A percentile compares a stretch with the other conserved stretches of the same genome.
Conservation (phyloP, 495 filamentous ascomycete species). For the Echria macrotheca region DNA sequence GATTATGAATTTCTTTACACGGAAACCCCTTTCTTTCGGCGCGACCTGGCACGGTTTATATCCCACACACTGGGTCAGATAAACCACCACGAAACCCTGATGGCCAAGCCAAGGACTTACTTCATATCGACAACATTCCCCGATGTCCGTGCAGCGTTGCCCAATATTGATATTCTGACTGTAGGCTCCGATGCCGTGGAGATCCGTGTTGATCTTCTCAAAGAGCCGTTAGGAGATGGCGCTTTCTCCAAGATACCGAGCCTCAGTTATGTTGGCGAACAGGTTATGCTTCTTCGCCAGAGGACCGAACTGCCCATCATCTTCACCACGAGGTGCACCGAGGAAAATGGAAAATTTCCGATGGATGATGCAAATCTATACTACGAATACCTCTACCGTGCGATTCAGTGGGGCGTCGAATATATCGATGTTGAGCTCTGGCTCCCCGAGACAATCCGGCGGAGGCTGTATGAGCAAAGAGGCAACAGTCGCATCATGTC, state of each 20-base stretch:
- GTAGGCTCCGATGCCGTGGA: constrained; percentile 82
- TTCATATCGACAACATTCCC: constrained; percentile 84
- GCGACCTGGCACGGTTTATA: constrained; percentile 70
- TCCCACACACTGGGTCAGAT: constrained; percentile 72
- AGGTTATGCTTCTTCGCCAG: constrained; percentile 75
- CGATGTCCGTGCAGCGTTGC: constrained; percentile 74
- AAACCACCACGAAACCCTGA: constrained; percentile 65
- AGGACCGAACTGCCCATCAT: constrained; percentile 82
- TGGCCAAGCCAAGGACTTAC: constrained; percentile 69
- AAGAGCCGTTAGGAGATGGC: constrained; percentile 60
- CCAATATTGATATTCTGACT: constrained; percentile 77
- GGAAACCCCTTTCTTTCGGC: constrained; percentile 60
- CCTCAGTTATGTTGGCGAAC: constrained; percentile 76
- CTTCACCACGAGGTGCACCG: constrained; percentile 73
- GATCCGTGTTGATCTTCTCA: constrained; percentile 72
- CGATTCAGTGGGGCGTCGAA: constrained; percentile 80
- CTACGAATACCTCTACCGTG: constrained; percentile 69
- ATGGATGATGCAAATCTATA: constrained; percentile 71
- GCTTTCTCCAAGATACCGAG: constrained; percentile 59
- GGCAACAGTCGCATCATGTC: constrained; percentile 79
- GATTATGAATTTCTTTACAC: constrained; percentile 84
- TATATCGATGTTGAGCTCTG: constrained; percentile 84
- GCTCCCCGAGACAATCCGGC: constrained; percentile 71
- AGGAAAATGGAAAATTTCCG: constrained; percentile 75
- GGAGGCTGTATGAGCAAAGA: constrained; percentile 58